A percentile compares a stretch with the other conserved stretches of the same genome.
phyloP scores from a whole-genome alignment of 306 rosid species.

The Acacia acuminata region DNA sequence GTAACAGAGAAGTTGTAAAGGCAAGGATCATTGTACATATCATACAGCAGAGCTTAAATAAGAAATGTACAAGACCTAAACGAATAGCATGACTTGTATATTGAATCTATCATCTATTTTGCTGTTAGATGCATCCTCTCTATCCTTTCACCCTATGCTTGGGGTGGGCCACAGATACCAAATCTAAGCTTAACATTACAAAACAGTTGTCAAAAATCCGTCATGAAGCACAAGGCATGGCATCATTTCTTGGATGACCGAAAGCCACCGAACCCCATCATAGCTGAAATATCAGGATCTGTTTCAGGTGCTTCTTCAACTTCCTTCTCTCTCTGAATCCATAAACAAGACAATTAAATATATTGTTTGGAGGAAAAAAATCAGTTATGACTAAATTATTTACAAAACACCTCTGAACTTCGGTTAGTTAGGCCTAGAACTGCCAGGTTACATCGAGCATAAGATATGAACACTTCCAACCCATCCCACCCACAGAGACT shows the following conservation, averaged over 20 bases:
- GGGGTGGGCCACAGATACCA: slow-evolving; percentile 1
- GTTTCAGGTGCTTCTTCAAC: slow-evolving; percentile 77
- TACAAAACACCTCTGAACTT: no score
- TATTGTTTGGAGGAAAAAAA: neutral
- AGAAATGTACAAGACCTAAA: slow-evolving; percentile 38
- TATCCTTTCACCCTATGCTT: slow-evolving; percentile 15
- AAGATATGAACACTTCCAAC: slow-evolving; percentile 14
- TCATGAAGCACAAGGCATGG: slow-evolving; percentile 25
- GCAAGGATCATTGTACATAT: slow-evolving; percentile 21
- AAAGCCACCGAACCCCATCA: slow-evolving; percentile 99
- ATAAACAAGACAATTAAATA: slow-evolving; percentile 17
- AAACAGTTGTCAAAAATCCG: slow-evolving; percentile 24
- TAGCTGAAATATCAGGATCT: slow-evolving; percentile 90
- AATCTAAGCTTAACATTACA: slow-evolving; percentile 32
- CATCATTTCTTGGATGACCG: slow-evolving; percentile 74
- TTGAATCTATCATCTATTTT: slow-evolving; percentile 2
- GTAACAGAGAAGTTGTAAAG: neutral
- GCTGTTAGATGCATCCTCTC: neutral
- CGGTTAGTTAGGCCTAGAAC: neutral
- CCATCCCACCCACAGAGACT: neutral
- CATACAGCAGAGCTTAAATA: slow-evolving; percentile 32
- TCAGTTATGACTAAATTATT: neutral
- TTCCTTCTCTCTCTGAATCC: slow-evolving; percentile 75
- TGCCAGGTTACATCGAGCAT: neutral
- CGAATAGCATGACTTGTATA: slow-evolving; percentile 7